Evolutionary conservation across 2,329 filamentous ascomycete genomes (phyloP).

Genomic region (Gyromitra esculenta): DNA sequence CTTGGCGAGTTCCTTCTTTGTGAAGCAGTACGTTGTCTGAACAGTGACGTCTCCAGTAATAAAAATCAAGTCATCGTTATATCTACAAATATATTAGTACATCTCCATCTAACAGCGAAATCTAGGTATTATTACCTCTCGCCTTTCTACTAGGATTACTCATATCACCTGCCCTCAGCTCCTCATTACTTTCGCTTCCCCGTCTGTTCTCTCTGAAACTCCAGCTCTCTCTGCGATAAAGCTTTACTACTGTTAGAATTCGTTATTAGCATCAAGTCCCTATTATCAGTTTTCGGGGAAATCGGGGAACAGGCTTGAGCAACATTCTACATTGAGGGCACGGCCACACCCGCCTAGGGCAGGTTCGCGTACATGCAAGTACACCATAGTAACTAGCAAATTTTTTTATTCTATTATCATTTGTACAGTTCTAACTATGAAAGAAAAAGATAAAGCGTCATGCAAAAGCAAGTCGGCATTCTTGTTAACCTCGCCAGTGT

Average conservation of each 20-base stretch:
- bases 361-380: too few species aligned
- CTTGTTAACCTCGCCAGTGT: too few species aligned
- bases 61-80: not conserved
- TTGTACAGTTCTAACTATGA: too few species aligned
- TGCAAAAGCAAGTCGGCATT: too few species aligned
- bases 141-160: not conserved
- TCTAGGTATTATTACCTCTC: not conserved
- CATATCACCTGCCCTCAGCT: conserved; percentile 39
- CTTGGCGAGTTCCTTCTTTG: too few species aligned
- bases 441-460: too few species aligned
- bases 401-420: too few species aligned
- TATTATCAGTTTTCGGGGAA: not conserved
- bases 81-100: conserved; percentile 32
- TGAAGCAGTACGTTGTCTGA: too few species aligned
- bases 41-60: not conserved
- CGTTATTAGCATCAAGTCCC: conserved; percentile 1
- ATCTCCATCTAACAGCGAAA: not conserved
- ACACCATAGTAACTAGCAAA: too few species aligned
- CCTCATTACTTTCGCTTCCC: conserved; percentile 63
- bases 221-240: conserved; percentile 68
- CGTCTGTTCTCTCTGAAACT: conserved; percentile 67
- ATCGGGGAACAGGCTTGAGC: conserved; percentile 61
- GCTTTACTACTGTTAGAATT: conserved; percentile 73
- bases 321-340: conserved; percentile 71
- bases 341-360: conserved; percentile 59